These are phyloP conservation scores for Talaromyces adpressus DNA, from an alignment of 495 filamentous ascomycete species.

Conservation along the genomic window DNA sequence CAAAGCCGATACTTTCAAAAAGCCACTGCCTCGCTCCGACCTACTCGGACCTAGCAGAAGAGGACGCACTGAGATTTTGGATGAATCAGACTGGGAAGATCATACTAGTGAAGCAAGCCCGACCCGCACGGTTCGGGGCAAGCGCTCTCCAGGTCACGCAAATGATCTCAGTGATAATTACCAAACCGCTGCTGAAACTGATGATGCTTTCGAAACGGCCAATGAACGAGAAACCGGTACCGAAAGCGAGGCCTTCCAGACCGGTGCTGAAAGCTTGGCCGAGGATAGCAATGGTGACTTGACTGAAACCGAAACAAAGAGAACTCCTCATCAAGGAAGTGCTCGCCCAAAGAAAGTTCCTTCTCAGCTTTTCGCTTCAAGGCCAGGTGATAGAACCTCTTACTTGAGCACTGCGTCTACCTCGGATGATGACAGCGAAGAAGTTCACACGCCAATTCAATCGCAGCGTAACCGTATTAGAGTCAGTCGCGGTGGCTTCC, in stretches of 20 bases:
- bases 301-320: conserved; percentile 77
- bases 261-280: conserved; percentile 73
- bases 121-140: conserved; percentile 21
- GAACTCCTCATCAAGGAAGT: conserved; percentile 29
- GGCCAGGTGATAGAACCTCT: conserved; percentile 54
- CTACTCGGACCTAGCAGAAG: conserved; percentile 72
- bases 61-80: conserved; percentile 65
- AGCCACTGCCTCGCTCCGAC: conserved; percentile 57
- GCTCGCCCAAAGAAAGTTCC: conserved; percentile 23
- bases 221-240: conserved; percentile 68
- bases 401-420: conserved; percentile 87
- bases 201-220: conserved; percentile 74
- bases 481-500: conserved; percentile 53
- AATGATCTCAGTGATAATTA: conserved; percentile 59
- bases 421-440: conserved; percentile 71
- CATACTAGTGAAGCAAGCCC: conserved; percentile 49
- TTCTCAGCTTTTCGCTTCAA: conserved; percentile 35
- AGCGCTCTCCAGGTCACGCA: conserved; percentile 18
- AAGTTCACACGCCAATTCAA: conserved; percentile 57
- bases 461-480: conserved; percentile 64
- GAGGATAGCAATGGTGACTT: conserved; percentile 73
- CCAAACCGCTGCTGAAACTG: conserved; percentile 78
- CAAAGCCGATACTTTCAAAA: conserved; percentile 67
- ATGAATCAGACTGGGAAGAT: conserved; percentile 91
- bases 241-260: conserved; percentile 93